Evolutionary conservation across 2,329 filamentous ascomycete species (phyloP).

Genomic region (Orbilia ellipsospora): DNA sequence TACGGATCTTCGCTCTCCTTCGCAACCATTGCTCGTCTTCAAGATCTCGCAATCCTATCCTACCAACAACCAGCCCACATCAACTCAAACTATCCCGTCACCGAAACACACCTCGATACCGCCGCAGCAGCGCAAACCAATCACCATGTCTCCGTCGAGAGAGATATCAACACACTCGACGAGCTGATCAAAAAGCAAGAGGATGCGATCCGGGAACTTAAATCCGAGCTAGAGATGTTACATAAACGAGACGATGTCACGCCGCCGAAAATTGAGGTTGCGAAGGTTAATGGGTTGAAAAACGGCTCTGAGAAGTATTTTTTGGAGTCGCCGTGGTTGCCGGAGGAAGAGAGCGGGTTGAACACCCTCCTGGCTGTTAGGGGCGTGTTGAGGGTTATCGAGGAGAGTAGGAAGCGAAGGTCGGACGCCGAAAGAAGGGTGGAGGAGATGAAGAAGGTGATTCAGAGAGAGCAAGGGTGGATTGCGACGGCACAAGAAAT

Average conservation of each 20-base stretch:
- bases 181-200: slow-evolving; percentile 46
- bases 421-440: slow-evolving; percentile 34
- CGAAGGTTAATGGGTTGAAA: slow-evolving; percentile 34
- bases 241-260: slow-evolving; percentile 40
- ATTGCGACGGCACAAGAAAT: slow-evolving; percentile 43
- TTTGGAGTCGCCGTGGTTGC: slow-evolving; percentile 40
- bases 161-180: slow-evolving; percentile 36
- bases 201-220: slow-evolving; percentile 30
- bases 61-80: slow-evolving; percentile 29
- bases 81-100: slow-evolving; percentile 36
- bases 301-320: slow-evolving; percentile 38
- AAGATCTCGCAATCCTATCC: slow-evolving; percentile 28
- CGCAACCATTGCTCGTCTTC: slow-evolving; percentile 39
- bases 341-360: slow-evolving; percentile 41
- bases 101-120: slow-evolving; percentile 44
- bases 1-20: slow-evolving; percentile 23
- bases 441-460: slow-evolving; percentile 30
- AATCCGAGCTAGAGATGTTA: slow-evolving; percentile 23
- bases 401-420: slow-evolving; percentile 35
- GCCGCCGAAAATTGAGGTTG: slow-evolving; percentile 27
- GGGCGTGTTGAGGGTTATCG: slow-evolving; percentile 37
- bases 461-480: slow-evolving; percentile 39
- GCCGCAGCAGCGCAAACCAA: slow-evolving; percentile 35
- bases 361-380: slow-evolving; percentile 42
- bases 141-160: slow-evolving; percentile 33